Percentiles rank a stretch among this genome's conserved stretches.
Conservation (phyloP, 1,284 basidiomycete genomes). For the Apiotrichum mycotoxinovorans region DNA sequence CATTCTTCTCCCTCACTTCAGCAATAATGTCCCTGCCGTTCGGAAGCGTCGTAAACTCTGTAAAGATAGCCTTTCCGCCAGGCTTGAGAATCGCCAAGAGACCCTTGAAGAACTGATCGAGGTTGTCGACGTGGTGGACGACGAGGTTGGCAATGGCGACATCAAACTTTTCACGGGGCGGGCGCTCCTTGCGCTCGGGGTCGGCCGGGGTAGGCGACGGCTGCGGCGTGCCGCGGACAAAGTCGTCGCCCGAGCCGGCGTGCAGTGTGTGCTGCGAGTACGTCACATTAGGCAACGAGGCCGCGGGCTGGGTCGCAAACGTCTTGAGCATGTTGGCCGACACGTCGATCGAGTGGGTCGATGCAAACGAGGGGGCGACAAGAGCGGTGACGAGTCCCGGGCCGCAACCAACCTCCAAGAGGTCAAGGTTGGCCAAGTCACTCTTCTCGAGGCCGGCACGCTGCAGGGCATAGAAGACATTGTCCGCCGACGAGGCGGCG, state of each 20-base stretch:
- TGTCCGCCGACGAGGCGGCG: slow-evolving; percentile 22
- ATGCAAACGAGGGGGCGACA: slow-evolving; percentile 23
- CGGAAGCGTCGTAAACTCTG: slow-evolving; percentile 27
- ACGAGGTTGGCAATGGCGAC: slow-evolving; percentile 35
- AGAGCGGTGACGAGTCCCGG: slow-evolving; percentile 37
- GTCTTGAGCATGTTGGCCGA: slow-evolving; percentile 33
- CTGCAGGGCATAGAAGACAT: slow-evolving; percentile 23
- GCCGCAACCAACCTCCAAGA: slow-evolving; percentile 39
- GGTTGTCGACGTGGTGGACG: slow-evolving; percentile 39
- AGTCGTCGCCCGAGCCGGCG: slow-evolving; percentile 10
- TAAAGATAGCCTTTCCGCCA: slow-evolving; percentile 33
- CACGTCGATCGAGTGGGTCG: slow-evolving; percentile 36
- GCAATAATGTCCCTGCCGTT: slow-evolving; percentile 10
- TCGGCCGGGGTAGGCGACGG: slow-evolving; percentile 20
- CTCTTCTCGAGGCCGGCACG: slow-evolving; percentile 12
- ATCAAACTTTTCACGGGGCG: slow-evolving; percentile 28
- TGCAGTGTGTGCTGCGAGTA: slow-evolving; percentile 25
- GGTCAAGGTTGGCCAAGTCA: slow-evolving; percentile 16
- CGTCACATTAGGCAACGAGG: slow-evolving; percentile 9
- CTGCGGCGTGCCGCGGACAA: slow-evolving; percentile 12
- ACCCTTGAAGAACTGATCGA: slow-evolving; percentile 28
- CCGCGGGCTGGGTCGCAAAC: slow-evolving; percentile 17
- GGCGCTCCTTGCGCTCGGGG: slow-evolving; percentile 14
- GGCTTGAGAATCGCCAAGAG: slow-evolving; percentile 19
- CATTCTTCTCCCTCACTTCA: neutral